Evolutionary conservation across 768 basidiomycete species (phyloP).

Genomic region (Suillus plorans): DNA sequence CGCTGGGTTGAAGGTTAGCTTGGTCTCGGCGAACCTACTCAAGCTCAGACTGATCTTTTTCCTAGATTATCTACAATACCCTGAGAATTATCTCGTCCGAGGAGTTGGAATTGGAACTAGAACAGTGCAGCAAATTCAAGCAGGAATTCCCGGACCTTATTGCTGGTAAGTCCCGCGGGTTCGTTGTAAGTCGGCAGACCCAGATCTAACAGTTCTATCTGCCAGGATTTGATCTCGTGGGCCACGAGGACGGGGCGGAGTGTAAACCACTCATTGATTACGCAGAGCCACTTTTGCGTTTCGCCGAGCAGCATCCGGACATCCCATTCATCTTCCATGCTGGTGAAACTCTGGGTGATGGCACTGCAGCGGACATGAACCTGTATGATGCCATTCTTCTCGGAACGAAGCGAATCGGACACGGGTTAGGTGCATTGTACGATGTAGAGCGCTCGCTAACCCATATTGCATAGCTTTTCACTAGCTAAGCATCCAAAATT

Average conservation of each 20-base stretch:
- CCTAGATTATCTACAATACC: constrained; percentile 45
- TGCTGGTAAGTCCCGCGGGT: constrained; percentile 29
- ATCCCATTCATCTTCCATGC: constrained; percentile 50
- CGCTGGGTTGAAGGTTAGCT: constrained; percentile 37
- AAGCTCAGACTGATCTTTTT: not conserved
- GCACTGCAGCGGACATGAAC: constrained; percentile 43
- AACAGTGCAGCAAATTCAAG: constrained; percentile 44
- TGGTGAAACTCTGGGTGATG: constrained; percentile 50
- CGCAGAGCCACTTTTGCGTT: constrained; percentile 36
- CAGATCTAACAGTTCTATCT: not conserved
- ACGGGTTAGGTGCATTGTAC: constrained; percentile 35
- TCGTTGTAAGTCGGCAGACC: not conserved
- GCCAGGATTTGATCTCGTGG: constrained; percentile 50
- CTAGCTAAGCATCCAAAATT: constrained; percentile 45
- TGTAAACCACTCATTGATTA: constrained; percentile 37
- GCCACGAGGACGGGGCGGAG: constrained; percentile 40
- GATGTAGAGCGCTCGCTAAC: not conserved
- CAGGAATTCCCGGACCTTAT: constrained; percentile 46
- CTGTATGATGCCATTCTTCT: constrained; percentile 49
- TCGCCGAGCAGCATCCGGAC: constrained; percentile 34
- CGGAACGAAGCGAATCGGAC: constrained; percentile 50
- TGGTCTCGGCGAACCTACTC: not conserved
- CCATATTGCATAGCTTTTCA: constrained; percentile 33
- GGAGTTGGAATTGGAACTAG: constrained; percentile 40
- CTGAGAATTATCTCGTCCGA: constrained; percentile 36